Base-by-base conservation (phyloP, 2,329 filamentous ascomycete species). In the Penicillium sp. region DNA sequence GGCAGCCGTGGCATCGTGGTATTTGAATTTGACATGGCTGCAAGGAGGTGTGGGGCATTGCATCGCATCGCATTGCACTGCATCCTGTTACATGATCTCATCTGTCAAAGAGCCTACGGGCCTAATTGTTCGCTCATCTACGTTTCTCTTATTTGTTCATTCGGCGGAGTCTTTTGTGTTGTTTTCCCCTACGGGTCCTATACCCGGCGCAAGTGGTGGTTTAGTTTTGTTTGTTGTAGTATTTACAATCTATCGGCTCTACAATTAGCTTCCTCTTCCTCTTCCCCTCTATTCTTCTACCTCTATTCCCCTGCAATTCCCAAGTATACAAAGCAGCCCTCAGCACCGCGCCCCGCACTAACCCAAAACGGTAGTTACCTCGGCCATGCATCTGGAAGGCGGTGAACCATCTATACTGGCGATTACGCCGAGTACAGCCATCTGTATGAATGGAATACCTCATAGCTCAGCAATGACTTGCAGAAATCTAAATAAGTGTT, bases 101-200 rank as follows among this genome's bases (percentile, higher is more conserved):
- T 56, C 54, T 61, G 46, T 56, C 56, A 40, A 42, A 29, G 53
- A 45, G 55, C 54, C 56, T 34, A 52, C 49, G 60, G 55, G 60
- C 34, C 51, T 53, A 58, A 56, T 46, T 58, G 47, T 52, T 59
- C 45, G 37, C 39, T 40, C 52, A 61, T 58, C 51, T 56, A 55
- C 41, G 52, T 51, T 46, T 29, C 51, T 54, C 20, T 52, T 51
- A 49, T 52, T 53, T 47, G 50, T 54, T 47, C 52, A 52, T 45
- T 44, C 41, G 49, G 57, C 51, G 51, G 52, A 55, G 54, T 56
- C 54, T 47, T 58, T 42, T 58, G 36, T 42, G 6, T 15, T 18
- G 10, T 42, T 42, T 27, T 42, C 7, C 17, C 24, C 15, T 42
- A 15, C 39, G 39, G 39, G 39, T 42, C 26, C 27, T 27, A 46